Evolutionary conservation across 2,329 filamentous ascomycete genomes (phyloP).

Genomic region (Dactylellina parvicollis): DNA sequence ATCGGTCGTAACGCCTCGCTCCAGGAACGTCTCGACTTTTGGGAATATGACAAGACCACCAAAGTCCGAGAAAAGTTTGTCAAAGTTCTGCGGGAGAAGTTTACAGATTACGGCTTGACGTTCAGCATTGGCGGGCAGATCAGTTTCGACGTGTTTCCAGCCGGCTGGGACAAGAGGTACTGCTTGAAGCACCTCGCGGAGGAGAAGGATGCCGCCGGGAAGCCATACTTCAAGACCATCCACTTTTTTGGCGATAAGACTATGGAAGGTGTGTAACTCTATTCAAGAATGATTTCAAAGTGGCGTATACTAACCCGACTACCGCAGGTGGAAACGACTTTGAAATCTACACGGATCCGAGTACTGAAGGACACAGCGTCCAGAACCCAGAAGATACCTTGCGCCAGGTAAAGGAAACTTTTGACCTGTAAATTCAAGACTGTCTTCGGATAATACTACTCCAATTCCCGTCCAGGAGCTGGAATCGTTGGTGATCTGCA

Average conservation of each 20-base stretch:
- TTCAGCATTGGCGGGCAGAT: conserved; percentile 97
- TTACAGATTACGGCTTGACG: conserved; percentile 84
- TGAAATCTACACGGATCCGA: conserved; percentile 85
- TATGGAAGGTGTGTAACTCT: conserved; percentile 66
- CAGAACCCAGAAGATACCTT: conserved; percentile 83
- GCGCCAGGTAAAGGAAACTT: conserved; percentile 80
- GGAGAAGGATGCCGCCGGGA: conserved; percentile 68
- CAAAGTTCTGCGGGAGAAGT: conserved; percentile 77
- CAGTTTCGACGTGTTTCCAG: conserved; percentile 97
- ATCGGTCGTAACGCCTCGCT: conserved; percentile 82
- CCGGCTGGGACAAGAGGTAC: conserved; percentile 98
- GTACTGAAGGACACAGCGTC: conserved; percentile 87
- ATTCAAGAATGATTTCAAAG: not conserved
- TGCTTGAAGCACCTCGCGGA: conserved; percentile 86
- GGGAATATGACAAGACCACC: conserved; percentile 80
- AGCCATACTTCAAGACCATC: conserved; percentile 67
- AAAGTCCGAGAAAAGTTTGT: conserved; percentile 82
- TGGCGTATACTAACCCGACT: not conserved
- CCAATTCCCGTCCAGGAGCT: no score
- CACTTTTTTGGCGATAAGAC: conserved; percentile 99
- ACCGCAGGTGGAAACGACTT: conserved; percentile 81
- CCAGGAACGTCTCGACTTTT: conserved; percentile 82
- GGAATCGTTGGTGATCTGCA: no score
- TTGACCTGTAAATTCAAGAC: conserved; percentile 69
- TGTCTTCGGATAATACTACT: no score